These are phyloP conservation scores for Gremmenia infestans DNA, from an alignment of 2,329 filamentous ascomycete genomes.

Conservation along the genomic window DNA sequence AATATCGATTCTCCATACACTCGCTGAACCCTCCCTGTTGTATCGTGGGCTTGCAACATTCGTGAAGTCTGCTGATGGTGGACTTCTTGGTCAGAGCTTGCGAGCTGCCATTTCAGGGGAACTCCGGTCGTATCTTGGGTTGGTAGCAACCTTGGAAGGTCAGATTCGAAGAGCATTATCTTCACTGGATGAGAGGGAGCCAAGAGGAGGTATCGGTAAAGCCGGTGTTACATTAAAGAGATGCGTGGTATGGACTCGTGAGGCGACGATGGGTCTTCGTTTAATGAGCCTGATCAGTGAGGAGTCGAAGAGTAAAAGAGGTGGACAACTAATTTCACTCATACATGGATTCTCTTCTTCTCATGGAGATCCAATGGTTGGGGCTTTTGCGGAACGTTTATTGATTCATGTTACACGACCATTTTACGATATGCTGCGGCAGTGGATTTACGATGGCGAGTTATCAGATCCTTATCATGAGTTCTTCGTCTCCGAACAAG, in stretches of 20 bases:
- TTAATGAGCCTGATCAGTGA: constrained; percentile 94
- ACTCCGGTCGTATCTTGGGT: constrained; percentile 79
- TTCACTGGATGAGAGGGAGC: constrained; percentile 62
- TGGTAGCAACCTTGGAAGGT: constrained; percentile 87
- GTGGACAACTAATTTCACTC: constrained; percentile 86
- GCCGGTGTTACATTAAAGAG: constrained; percentile 90
- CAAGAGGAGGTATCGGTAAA: constrained; percentile 70
- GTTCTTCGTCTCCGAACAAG: constrained; percentile 89
- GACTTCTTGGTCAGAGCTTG: constrained; percentile 87
- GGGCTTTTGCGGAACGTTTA: constrained; percentile 85
- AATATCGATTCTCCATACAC: constrained; percentile 77
- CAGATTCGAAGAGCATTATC: constrained; percentile 82
- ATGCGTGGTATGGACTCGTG: constrained; percentile 94
- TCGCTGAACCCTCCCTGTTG: constrained; percentile 90
- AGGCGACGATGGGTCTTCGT: constrained; percentile 90
- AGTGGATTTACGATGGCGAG: constrained; percentile 98
- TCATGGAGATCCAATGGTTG: constrained; percentile 92
- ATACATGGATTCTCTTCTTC: constrained; percentile 92
- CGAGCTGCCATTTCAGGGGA: constrained; percentile 81
- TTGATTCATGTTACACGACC: constrained; percentile 83
- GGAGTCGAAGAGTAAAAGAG: constrained; percentile 77
- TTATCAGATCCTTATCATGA: constrained; percentile 92
- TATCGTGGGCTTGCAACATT: constrained; percentile 79
- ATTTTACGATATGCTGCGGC: constrained; percentile 92
- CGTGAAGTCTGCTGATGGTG: constrained; percentile 73